Evolutionary conservation across 495 filamentous ascomycete genomes (phyloP), one percentile per base, ranked within the genome.

Genomic region (Corynascus novoguineensis): DNA sequence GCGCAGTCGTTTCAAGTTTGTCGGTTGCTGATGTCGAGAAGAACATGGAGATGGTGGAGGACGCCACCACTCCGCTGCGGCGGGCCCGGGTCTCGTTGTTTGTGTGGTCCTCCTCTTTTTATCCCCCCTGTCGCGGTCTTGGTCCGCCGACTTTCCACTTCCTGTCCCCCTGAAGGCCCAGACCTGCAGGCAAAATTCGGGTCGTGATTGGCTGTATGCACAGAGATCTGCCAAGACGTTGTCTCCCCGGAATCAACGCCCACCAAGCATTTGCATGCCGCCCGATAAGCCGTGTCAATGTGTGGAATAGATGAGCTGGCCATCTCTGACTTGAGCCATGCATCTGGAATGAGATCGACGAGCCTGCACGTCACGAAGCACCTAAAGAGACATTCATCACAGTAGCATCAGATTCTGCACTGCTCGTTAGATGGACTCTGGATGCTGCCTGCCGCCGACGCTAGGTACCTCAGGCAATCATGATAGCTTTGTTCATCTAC

Each of bases 71-170:
- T 21, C 11, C 52, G n/a, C 52, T n/a, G 51, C 38, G 24, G 35
- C 21, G 15, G 50, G 32, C 41, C 40, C 45, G 11, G 28, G 21
- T 55, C 28, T 41, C 29, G 38, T 53, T 61, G 53, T 49, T 57
- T 40, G 25, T 22, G 21, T 28, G 25, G 29, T 45, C 47, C 25
- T 27, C 14, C 37, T 27, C 37, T 28, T 37, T 55, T 48, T 19
- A 54, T 24, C 24, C 55, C 53, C 56, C 56, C 58, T 48, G 52
- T 49, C 41, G 50, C 44, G 31, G 31, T 25, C 31, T 21, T 8
- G 32, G 31, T 34, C 38, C 34, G 55, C 62, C 53, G 59, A 57
- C 54, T 60, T 61, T 49, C 63, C 27, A 21, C 52, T 58, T 49
- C 25, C 14, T 15, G 25, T 32, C 22, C 54, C 61, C 58, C 57